Evolutionary conservation across 2,329 filamentous ascomycete genomes (phyloP), one percentile per base, ranked within the genome.

Genomic region (Diplodia corticola): DNA sequence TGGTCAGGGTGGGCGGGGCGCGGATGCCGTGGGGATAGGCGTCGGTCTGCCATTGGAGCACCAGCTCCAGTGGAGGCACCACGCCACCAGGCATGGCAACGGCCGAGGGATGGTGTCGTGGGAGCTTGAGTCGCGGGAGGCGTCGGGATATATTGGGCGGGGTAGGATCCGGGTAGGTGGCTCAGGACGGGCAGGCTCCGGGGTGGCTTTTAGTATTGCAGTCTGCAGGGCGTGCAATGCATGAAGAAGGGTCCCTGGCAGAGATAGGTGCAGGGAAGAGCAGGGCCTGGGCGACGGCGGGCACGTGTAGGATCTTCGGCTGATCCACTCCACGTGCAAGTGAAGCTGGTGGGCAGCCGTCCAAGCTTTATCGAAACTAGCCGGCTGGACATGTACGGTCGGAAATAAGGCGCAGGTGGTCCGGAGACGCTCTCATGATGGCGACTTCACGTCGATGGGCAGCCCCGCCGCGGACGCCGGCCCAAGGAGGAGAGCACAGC

Each of bases 41-140:
- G n/a, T 54, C 64, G 13, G 64, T 63, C 64, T 61, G 64, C 64
- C 64, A 66, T 40, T 35, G 20, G 10, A 28, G 24, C 6, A 63
- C n/a, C 10, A 66, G 35, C 5, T 61, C 55, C 33, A 53, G 20
- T 37, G 64, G 64, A 22, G 64, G 64, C n/a, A 50, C 28, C 13
- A 60, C 24, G 49, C 64, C 64, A 46, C 64, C 64, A 44, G 64
- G 53, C 64, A 65, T 65, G 49, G 50, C 46, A 28, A 50, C 48
- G 22, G 24, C 48, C 22, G 20, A 24, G 9, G 3, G 50, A 53
- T 33, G 50, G 26, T 2, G 40, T 4, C 6, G 40, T 9, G 17
- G n/a, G 4, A 13, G 7, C 3, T 10, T 2, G 30, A 44, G 40
- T 20, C 17, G 37, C 17, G 37, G 17, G 48, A 50, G 48, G 10